Evolutionary conservation across 2,329 filamentous ascomycete species (phyloP), one percentile per base, ranked within the genome.

Genomic region (Zopfia rhizophila): DNA sequence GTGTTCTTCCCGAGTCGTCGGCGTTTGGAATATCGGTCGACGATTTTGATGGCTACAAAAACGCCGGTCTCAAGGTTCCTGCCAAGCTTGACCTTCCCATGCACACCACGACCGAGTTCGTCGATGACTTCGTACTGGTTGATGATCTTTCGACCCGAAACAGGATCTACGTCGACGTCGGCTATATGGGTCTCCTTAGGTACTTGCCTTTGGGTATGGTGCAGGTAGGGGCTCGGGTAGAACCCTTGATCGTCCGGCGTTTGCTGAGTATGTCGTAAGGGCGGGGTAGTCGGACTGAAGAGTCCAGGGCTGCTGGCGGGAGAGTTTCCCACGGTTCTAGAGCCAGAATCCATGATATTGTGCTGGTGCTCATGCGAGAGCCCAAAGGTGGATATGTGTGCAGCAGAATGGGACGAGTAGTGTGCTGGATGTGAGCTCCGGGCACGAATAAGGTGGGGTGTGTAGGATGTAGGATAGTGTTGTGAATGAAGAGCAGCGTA

Each of bases 41-140:
- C 96, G 62, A 99, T 99, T 77, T 99, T 99, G 81, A 99, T 97
- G 45, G 94, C 94, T 3, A 99, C 93, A 66, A 88, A 87, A 40
- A 90, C 86, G 51, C 82, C 82, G 1, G 84, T 91, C 44, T 86
- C 78, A 32, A 91, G 78, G 67, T 95, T 91, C 41, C 91, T 85
- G 35, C 92, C 94, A 35, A 97, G 81, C 75, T 99, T 99, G 66
- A 99, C 94, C 76, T 97, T 99, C 65, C 94, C 94, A 69, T 99
- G 94, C 63, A 96, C 90, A 38, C 94, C 94, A 48, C 94, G 88
- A 43, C 94, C 94, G 41, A 99, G 90, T 74, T 99, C 94, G 70
- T 96, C 90, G 56, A 97, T 88, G 61, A 99, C 90, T 73, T 97
- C 91, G 75, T 99, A 99, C 68, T 97, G 89, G 66, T 99, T 99